Percentiles rank a stretch among this genome's conserved stretches.
Evolutionary conservation across 106 monocot genomes (phyloP).

Genomic region (Dendrobium chrysotoxum): DNA sequence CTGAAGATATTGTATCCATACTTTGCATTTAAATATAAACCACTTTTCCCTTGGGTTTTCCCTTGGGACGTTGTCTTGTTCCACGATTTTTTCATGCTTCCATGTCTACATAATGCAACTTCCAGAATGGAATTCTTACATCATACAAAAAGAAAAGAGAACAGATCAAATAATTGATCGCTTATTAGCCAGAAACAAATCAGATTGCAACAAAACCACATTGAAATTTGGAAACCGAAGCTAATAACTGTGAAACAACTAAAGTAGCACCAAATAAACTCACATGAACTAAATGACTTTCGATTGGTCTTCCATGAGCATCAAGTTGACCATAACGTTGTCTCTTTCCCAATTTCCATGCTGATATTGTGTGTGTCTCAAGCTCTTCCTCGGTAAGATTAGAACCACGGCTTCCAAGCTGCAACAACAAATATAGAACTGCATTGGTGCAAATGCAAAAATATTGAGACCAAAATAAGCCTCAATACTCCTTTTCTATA

Average conservation of each 20-base stretch:
- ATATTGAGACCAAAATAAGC: not conserved
- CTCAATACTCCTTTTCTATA: not conserved
- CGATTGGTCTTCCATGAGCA: slow-evolving; percentile 45
- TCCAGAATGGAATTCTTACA: not conserved
- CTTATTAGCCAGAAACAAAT: not conserved
- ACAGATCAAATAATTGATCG: not conserved
- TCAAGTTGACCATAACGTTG: slow-evolving; percentile 45
- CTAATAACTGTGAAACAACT: not conserved
- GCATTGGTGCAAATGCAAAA: not conserved
- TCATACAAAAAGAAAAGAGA: not conserved
- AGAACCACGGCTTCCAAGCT: slow-evolving; percentile 91
- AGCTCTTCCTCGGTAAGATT: slow-evolving; percentile 96
- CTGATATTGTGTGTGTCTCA: slow-evolving; percentile 95
- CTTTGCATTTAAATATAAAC: not conserved
- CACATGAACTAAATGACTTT: slow-evolving; percentile 55
- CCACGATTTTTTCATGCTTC: not conserved
- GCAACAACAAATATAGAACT: slow-evolving; percentile 16
- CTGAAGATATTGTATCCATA: not conserved
- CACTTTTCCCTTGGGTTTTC: not conserved
- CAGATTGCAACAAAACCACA: not conserved
- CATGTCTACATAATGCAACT: not conserved
- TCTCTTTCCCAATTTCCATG: slow-evolving; percentile 85
- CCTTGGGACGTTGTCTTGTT: not conserved
- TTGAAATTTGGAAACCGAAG: not conserved
- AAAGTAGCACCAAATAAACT: slow-evolving; percentile 5